Percentiles rank a stretch among this genome's conserved stretches.
These are phyloP conservation scores for Schizosaccharomyces lindneri DNA, from an alignment of 805 yeast species.

Conservation along the genomic window DNA sequence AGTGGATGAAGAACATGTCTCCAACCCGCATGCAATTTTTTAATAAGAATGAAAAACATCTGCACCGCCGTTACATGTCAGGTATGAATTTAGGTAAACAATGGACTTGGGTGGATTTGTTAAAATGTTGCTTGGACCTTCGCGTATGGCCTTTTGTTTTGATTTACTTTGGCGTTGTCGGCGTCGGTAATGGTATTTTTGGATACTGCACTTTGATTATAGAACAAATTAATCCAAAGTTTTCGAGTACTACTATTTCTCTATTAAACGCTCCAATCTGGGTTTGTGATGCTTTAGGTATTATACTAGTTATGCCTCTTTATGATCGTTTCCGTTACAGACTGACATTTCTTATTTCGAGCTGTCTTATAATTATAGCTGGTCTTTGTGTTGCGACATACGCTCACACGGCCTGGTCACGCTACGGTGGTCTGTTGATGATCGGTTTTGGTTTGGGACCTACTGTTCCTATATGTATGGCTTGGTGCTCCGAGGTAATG, in stretches of 20 bases:
- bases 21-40: constrained; percentile 21
- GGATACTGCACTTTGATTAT: constrained; percentile 67
- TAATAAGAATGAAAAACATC: constrained; percentile 22
- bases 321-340: constrained; percentile 40
- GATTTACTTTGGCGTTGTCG: constrained; percentile 85
- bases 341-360: constrained; percentile 39
- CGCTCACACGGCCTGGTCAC: constrained; percentile 42
- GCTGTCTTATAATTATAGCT: constrained; percentile 41
- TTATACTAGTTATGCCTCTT: constrained; percentile 49
- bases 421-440: constrained; percentile 56
- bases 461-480: constrained; percentile 71
- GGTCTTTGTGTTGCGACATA: constrained; percentile 57
- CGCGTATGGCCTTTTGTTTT: constrained; percentile 59
- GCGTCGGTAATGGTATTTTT: constrained; percentile 69
- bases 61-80: constrained; percentile 21
- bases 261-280: constrained; percentile 72
- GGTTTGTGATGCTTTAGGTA: constrained; percentile 62
- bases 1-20: constrained; percentile 2
- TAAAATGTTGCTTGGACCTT: constrained; percentile 29
- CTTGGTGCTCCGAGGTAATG: constrained; percentile 59
- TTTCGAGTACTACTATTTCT: constrained; percentile 44
- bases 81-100: not conserved
- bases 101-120: constrained; percentile 32
- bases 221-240: constrained; percentile 31
- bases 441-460: constrained; percentile 80